Base-by-base conservation (phyloP, 2,329 filamentous ascomycete species). In the Sarocladiaceae sp. region DNA sequence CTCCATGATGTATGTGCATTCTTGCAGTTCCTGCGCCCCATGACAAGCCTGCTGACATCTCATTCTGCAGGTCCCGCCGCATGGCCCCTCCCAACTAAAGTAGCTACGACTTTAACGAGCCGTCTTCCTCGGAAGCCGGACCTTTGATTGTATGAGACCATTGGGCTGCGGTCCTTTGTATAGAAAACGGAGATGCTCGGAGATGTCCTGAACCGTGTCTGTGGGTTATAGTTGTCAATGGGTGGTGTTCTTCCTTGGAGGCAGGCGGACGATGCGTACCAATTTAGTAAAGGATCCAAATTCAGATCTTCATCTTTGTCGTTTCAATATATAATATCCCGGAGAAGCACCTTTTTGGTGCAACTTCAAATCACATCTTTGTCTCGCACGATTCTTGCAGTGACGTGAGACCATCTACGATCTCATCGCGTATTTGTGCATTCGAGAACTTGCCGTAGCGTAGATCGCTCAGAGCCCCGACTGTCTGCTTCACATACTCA, bases 381-480 rank as follows among this genome's bases (percentile, higher is more conserved):
- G 59, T 64, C 54, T 79, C 76, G 66, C 87, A 91, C 22, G 78
- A 75, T 55, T 82, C 75, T 64, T 88, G 82, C 39, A 71, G 60
- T 29, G 62, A 60, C 15, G 60, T 60, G n/a, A 94, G 71, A 5
- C 85, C 85, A 44, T 85, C 79, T 17, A 90, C 71, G 26, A 90
- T 80, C 58, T 91, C 85, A 44, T 82, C 77, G 23, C 75, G 76
- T 28, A 92, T 69, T 54, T 82, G 76, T 20, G 76, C 67, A 56
- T 88, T 87, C 31, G 80, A 77, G 53, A 94, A 79, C 52, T 84
- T 84, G 33, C 91, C 90, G 62, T 94, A 93, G 42, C 88, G 83
- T 52, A 96, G 75, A 67, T 95, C 89, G 66, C 90, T 95, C 64
- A 96, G 72, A 46, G 80, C 82, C 28, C 86, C 86, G 15, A 94